phyloP scores from a whole-genome alignment of 2,329 filamentous ascomycete species.

The Fusarium annulatum region DNA sequence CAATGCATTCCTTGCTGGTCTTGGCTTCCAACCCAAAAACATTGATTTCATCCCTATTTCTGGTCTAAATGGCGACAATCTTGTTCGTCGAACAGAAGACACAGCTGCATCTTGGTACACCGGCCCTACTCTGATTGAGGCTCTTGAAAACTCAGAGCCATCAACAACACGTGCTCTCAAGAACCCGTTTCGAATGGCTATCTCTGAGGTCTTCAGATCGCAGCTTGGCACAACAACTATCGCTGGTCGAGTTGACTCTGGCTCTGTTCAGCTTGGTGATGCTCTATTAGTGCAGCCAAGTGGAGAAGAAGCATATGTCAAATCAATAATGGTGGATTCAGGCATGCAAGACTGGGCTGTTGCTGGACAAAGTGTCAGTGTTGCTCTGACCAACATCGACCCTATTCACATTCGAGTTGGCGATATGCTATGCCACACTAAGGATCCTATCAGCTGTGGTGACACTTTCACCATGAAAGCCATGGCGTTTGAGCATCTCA shows the following conservation, averaged over 20 bases:
- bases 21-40: slow-evolving; percentile 84
- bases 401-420: slow-evolving; percentile 83
- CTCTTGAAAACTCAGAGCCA: slow-evolving; percentile 85
- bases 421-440: slow-evolving; percentile 83
- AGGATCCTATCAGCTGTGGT: slow-evolving; percentile 74
- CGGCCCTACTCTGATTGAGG: slow-evolving; percentile 82
- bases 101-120: slow-evolving; percentile 79
- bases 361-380: slow-evolving; percentile 85
- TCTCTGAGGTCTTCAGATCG: slow-evolving; percentile 87
- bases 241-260: slow-evolving; percentile 86
- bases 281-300: slow-evolving; percentile 82
- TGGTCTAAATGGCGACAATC: slow-evolving; percentile 88
- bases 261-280: slow-evolving; percentile 87
- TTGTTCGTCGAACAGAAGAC: slow-evolving; percentile 69
- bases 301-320: slow-evolving; percentile 82
- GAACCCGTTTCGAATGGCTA: slow-evolving; percentile 85
- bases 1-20: slow-evolving; percentile 81
- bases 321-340: slow-evolving; percentile 81
- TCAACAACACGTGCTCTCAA: slow-evolving; percentile 72
- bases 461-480: slow-evolving; percentile 84
- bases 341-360: slow-evolving; percentile 87
- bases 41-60: slow-evolving; percentile 91
- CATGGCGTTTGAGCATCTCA: slow-evolving; percentile 87
- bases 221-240: slow-evolving; percentile 85
- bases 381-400: slow-evolving; percentile 90